These are phyloP conservation scores for Cucurbita ficifolia DNA, from an alignment of 306 rosid genomes.

Conservation along the genomic window DNA sequence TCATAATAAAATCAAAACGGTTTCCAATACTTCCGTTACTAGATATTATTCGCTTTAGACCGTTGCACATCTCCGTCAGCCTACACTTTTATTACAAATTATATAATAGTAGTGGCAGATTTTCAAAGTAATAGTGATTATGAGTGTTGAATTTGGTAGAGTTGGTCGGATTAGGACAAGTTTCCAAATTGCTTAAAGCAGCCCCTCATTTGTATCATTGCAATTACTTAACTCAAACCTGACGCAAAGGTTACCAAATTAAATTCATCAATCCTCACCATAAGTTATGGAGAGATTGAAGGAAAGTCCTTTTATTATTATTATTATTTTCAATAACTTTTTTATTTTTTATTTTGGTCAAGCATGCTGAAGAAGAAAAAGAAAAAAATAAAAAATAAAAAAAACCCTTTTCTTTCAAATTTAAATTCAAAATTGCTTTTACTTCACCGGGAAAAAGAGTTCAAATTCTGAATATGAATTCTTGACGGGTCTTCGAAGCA, in stretches of 20 bases:
- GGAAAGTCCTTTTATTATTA: neutral
- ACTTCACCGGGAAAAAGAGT: neutral
- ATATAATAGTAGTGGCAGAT: no score
- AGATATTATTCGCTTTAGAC: no score
- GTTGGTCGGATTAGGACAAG: conserved; percentile 1
- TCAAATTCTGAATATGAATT: no score
- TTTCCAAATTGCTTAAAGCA: conserved; percentile 7
- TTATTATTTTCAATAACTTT: neutral
- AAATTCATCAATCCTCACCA: neutral
- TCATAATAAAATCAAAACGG: no score
- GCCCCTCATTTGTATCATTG: neutral
- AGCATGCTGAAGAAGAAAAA: neutral
- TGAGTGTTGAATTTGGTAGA: neutral
- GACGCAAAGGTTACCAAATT: neutral
- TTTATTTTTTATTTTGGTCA: neutral
- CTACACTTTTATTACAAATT: no score
- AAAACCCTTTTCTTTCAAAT: neutral
- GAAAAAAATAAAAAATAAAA: neutral
- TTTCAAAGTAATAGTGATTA: neutral
- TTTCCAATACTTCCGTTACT: no score
- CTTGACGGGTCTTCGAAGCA: no score
- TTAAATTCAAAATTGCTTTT: neutral
- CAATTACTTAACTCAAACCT: neutral
- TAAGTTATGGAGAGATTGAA: neutral
- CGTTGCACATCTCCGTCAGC: no score